Evolutionary conservation across 441 rosid species (phyloP), one percentile per base, ranked within the genome.

Genomic region (Pelargonium australe): DNA sequence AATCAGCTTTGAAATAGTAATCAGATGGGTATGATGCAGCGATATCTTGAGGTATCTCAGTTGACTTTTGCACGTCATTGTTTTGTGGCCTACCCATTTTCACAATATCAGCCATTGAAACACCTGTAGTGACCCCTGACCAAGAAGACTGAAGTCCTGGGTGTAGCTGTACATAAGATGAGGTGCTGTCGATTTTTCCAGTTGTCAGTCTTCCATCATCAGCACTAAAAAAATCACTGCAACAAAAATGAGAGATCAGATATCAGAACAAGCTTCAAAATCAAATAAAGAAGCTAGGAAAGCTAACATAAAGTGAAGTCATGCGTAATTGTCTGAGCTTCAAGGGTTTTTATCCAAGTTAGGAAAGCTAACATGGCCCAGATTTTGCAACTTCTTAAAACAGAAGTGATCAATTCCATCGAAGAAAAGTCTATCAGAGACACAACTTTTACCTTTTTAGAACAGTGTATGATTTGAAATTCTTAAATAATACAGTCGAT

Each of bases 61-160:
- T 40, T 0, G 68, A 60, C 55, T 13, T 43, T 41, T 71, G 71
- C 5, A 75, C 78, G 53, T 31, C 82, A 67, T 60, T 76, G 40
- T 49, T 67, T 25, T 53, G 55, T 41, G 69, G 70, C 69, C 64
- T 58, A 62, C 83, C 82, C 80, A 78, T 70, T 77, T 68, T 79
- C 62, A 79, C 83, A 64, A 80, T 70, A 49, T 80, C 83, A 69
- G 79, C 84, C 82, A 79, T 72, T 63, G 86, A 73, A 69, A 72
- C 70, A 68, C 79, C 82, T 19, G 70, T 17, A 65, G 80, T 13
- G 67, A 72, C 70, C 45, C 74, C 77, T 1, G 63, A 16, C 81
- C 75, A 68, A 53, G 76, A 19, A 60, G 81, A 40, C 65, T 80
- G 82, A 49, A 71, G 61, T 49, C 68, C 75, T 51, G 55, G 7